phyloP scores from a whole-genome alignment of 345 rosid species.

The Aethionema arabicum region DNA sequence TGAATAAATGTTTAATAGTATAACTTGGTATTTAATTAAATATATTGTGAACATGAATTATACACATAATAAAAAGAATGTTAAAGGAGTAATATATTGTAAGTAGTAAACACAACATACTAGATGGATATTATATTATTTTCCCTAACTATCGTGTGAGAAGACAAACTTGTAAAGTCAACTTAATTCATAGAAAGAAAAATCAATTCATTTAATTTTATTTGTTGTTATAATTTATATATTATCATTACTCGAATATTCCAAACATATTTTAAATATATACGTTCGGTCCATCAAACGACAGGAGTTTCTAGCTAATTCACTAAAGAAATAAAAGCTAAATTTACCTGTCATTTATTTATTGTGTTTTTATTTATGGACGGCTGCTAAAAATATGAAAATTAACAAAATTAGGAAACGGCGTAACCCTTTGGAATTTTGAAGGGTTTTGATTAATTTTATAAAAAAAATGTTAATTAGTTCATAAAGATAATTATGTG shows the following conservation, averaged over 20 bases:
- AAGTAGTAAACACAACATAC: too few relatives aligned
- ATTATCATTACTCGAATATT: constrained; percentile 6
- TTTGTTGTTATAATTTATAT: neutral
- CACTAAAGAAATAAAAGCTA: constrained; percentile 21
- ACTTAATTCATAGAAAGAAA: neutral
- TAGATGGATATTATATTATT: neutral
- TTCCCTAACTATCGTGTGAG: constrained; percentile 8
- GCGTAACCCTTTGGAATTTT: constrained; percentile 17
- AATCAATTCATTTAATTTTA: neutral
- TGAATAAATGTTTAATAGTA: too few relatives aligned
- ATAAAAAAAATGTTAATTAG: neutral
- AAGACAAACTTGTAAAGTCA: constrained; percentile 13
- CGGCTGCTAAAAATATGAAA: neutral
- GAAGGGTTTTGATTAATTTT: constrained; percentile 13
- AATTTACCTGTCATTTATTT: constrained; percentile 13
- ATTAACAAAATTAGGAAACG: neutral
- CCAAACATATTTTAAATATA: constrained; percentile 1
- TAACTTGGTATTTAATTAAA: too few relatives aligned
- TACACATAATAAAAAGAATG: too few relatives aligned
- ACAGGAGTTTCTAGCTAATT: constrained; percentile 21
- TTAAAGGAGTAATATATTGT: too few relatives aligned
- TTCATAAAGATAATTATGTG: neutral
- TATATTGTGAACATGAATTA: too few relatives aligned
- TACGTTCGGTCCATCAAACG: neutral
- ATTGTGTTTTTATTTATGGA: neutral